Evolutionary conservation across 73 alveolate species (phyloP).

Genomic region (Vitrella brassicaformis): DNA sequence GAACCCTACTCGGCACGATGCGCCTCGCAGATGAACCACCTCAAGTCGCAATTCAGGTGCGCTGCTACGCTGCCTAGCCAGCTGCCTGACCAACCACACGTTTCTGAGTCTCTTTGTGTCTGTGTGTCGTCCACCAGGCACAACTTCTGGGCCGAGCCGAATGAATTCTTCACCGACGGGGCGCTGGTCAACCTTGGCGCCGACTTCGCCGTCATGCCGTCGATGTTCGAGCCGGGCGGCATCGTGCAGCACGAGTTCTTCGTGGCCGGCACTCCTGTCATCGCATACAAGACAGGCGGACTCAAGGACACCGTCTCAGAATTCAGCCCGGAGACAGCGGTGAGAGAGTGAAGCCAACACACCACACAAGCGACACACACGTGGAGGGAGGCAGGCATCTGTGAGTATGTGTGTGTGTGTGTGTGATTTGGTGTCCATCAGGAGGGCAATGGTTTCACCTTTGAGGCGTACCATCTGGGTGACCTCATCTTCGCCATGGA

Average conservation of each 20-base stretch:
- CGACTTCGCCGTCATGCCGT: slow-evolving; percentile 95
- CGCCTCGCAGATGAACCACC: slow-evolving; percentile 62
- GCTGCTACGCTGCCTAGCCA: no score
- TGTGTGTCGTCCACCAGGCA: slow-evolving; percentile 52
- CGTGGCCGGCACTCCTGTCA: slow-evolving; percentile 94
- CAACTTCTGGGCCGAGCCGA: slow-evolving; percentile 94
- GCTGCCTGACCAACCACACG: no score
- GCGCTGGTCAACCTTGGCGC: slow-evolving; percentile 83
- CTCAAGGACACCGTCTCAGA: slow-evolving; percentile 81
- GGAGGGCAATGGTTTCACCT: slow-evolving; percentile 83
- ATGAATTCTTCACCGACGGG: slow-evolving; percentile 88
- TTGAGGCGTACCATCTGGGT: slow-evolving; percentile 61
- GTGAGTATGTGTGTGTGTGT: no score
- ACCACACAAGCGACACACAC: no score
- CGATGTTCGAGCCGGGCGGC: slow-evolving; percentile 97
- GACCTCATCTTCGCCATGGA: slow-evolving; percentile 76
- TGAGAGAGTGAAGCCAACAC: slow-evolving; percentile 38
- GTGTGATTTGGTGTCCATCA: no score
- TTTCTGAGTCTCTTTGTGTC: no score
- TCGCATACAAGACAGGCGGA: slow-evolving; percentile 96
- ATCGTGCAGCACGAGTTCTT: slow-evolving; percentile 97
- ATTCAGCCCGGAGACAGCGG: slow-evolving; percentile 61
- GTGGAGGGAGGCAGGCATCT: no score
- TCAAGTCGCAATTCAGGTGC: no score
- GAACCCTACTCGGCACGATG: slow-evolving; percentile 84